Conservation (phyloP, 306 rosid species). For the Pueraria montana region DNA sequence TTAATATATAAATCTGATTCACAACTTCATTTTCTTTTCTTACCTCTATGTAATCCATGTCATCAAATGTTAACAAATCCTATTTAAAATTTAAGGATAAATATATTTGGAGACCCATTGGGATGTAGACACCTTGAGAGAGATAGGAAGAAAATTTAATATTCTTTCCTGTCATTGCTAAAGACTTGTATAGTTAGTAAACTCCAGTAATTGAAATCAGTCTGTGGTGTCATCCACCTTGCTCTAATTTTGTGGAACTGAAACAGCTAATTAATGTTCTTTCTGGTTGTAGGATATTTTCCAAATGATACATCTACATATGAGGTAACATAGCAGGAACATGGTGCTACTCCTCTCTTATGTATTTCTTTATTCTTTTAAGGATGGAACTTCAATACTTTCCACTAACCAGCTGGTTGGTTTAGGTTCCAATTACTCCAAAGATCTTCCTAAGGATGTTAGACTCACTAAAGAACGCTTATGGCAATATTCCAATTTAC, state of each 20-base stretch:
- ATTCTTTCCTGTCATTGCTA: not conserved
- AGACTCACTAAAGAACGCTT: conserved; percentile 52
- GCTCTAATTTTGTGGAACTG: not conserved
- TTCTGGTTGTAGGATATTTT: not conserved
- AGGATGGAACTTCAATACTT: not conserved
- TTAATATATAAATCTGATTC: not conserved
- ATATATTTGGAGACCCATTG: no score
- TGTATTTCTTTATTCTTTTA: not conserved
- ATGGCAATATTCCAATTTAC: conserved; percentile 59
- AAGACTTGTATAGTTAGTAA: conserved; percentile 6
- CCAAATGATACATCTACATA: conserved; percentile 3
- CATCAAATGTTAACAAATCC: not conserved
- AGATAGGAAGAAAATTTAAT: no score
- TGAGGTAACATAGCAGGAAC: conserved; percentile 46
- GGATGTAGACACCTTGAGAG: no score
- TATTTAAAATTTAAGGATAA: not conserved
- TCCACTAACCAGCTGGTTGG: conserved; percentile 29
- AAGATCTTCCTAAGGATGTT: conserved; percentile 48
- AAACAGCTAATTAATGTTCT: conserved; percentile 11
- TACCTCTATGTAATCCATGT: not conserved
- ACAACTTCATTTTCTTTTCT: not conserved
- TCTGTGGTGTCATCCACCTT: not conserved
- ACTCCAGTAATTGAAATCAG: not conserved
- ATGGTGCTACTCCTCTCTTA: not conserved
- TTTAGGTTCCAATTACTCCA: conserved; percentile 52